Conservation (phyloP, 2,329 filamentous ascomycete genomes). For the Cercospora berteroae region DNA sequence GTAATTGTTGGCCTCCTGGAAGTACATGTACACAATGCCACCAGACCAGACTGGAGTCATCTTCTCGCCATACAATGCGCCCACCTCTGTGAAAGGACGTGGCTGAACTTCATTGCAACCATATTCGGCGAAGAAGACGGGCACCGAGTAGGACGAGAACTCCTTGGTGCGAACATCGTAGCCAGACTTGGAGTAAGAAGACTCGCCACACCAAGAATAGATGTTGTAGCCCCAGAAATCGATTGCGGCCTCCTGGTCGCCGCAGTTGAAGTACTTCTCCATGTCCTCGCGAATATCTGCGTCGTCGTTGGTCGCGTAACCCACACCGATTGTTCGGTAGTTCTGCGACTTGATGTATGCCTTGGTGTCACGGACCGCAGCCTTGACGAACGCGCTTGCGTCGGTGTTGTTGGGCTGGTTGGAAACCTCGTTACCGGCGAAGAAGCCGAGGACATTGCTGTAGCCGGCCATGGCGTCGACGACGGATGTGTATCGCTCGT, state of each 20-base stretch:
- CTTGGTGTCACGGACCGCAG: constrained; percentile 94
- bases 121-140: constrained; percentile 98
- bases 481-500: constrained; percentile 76
- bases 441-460: constrained; percentile 93
- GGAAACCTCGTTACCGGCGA: constrained; percentile 96
- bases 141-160: constrained; percentile 85
- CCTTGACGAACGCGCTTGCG: constrained; percentile 94
- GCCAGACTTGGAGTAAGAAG: constrained; percentile 70
- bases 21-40: constrained; percentile 99
- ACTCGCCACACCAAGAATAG: constrained; percentile 97
- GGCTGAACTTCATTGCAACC: constrained; percentile 77
- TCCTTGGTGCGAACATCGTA: constrained; percentile 81
- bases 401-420: constrained; percentile 85
- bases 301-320: constrained; percentile 95
- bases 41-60: constrained; percentile 91
- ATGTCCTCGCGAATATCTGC: constrained; percentile 75
- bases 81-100: constrained; percentile 82
- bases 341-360: constrained; percentile 79
- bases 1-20: constrained; percentile 86
- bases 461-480: constrained; percentile 79
- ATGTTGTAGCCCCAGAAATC: constrained; percentile 99
- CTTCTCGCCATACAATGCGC: constrained; percentile 70
- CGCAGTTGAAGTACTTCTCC: constrained; percentile 94
- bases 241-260: constrained; percentile 64
- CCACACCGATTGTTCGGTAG: constrained; percentile 79